Base-by-base conservation (phyloP, 352 stramenopile genomes). In the Phytophthora brassicae region DNA sequence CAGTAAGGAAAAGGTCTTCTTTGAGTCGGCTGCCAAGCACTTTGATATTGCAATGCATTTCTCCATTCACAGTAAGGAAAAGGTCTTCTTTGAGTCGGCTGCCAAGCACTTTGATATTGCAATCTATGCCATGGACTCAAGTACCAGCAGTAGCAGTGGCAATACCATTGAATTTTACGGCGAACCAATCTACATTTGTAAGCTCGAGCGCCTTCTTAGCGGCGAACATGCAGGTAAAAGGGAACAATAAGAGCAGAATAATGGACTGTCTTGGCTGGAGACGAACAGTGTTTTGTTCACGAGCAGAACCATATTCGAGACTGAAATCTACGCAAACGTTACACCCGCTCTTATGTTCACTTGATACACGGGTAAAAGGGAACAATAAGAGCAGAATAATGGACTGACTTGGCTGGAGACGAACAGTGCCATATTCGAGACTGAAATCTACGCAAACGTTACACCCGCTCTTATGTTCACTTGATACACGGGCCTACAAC, bases 121-220 rank as follows among this genome's bases (percentile, higher is more conserved):
- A 0, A 55, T 89, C 50, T 76, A 70, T 20, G 45, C 39, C 42
- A n/a, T n/a, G n/a, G n/a, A n/a, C n/a, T 60, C 54, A 3, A 47
- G 42, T 20, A 38, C 11, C 20, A 62, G 2, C 38, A 54, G 48
- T 14, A 54, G 29, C 54, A 41, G 6, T 22, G 28, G 17, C 33
- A 12, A 52, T 24, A 29, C 42, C 51, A 70, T 57, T 13, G 38
- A 71, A 26, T 82, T 69, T 60, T 64, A 57, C 33, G 14, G 59
- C 39, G 62, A 88, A 33, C 57, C 45, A 20, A 86, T 89, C 44
- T 89, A 79, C 61, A 67, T 91, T 11, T 77, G 75, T 50, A 74
- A 56, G 43, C 54, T 83, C 13, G 42, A 57, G 36, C 60, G 62
- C 9, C 47, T 46, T 16, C 24, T 4, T 22, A 6, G 8, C 14